Base-by-base conservation (phyloP, 2,329 filamentous ascomycete genomes). In the Zopfia rhizophila region DNA sequence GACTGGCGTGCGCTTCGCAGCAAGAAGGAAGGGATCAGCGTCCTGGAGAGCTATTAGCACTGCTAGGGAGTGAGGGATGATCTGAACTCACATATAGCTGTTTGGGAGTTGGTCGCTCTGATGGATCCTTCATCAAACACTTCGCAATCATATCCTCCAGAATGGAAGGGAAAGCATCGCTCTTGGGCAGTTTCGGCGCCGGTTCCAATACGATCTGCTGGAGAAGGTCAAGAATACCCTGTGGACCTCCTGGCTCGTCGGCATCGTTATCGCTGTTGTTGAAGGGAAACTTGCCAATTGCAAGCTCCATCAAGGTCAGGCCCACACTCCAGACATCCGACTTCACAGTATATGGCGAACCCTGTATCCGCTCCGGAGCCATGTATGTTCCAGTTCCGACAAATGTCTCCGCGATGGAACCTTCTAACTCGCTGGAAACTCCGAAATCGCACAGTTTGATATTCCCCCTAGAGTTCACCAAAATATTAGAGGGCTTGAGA, bases 401-500 rank as follows among this genome's bases (percentile, higher is more conserved):
- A 65, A 99, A 99, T 1, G 94, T 99, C 68, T 97, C 93, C 38
- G 94, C 94, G 56, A 99, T 91, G 4, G 94, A 97, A 75, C 97
- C 97, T 70, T 97, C 91, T 12, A 97, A 84, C 73, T 99, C 94
- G 58, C 92, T 94, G 4, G 93, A 97, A n/a, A 99, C 94, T 61
- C 94, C 94, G 70, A 99, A 99, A 72, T 99, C 94, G 75, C 93
- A 97, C 5, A 99, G 83, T 76, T 99, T 99, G 80, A 99, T 97
- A 58, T 88, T 85, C 10, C 94, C 94, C 43, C 87, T 85, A 13
- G 92, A 97, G 78, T 97, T 97, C 66, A 97, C 90, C 18, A 99
- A 80, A 47, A 99, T 92, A 70, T 99, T 99, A 31, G 94, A 97
- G 1, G 94, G 94, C 68, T 99, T 99, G 77, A 99, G 95, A 71